Base-by-base conservation (phyloP, 768 basidiomycete genomes). In the Amylocystis lapponica region DNA sequence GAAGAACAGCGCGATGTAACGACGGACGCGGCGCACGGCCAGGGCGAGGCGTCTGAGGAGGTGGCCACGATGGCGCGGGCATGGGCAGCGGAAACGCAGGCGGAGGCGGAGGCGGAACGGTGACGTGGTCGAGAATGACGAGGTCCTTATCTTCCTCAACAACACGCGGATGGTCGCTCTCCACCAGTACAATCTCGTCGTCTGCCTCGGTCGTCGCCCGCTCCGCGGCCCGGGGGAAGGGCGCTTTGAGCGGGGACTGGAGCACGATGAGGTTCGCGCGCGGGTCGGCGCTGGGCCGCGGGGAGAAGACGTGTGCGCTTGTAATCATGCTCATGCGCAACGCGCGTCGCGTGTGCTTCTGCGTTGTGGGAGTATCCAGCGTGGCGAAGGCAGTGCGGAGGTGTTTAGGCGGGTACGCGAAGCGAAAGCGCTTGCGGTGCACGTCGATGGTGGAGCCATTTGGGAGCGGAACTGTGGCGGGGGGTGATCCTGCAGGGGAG, bases 271-370 rank as follows among this genome's bases (percentile, higher is more conserved):
- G 69, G 47, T 85, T 85, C 57, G 79, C 79, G 23, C 67, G 63
- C 2, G 82, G 79, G 53, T 83, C 72, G 3, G 63, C 60, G 27
- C 75, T 78, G 0, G 79, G 81, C 3, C 75, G 62, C 1, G 84
- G 86, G 1, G 78, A 76, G 60, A 86, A 85, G 4, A 89, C 83
- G 52, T 85, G 76, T 0, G 82, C 82, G 42, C 78, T 78, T 20
- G 78, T 70, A 26, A 89, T 85, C 81, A 89, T 83, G 2, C 82
- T 84, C 46, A 89, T 71, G 22, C 85, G 76, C 2, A 82, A 69
- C 2, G 74, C 69, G 69, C 56, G 17, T 55, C 65, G 41, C 48
- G 46, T 51, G 35, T 41, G 67, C 69, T 38, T 48, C 68, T 71
- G 70, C 36, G 69, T 56, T 22, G 79, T 79, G 1, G 77, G 75